phyloP scores from a whole-genome alignment of 306 rosid genomes.

The Benincasa hispida region DNA sequence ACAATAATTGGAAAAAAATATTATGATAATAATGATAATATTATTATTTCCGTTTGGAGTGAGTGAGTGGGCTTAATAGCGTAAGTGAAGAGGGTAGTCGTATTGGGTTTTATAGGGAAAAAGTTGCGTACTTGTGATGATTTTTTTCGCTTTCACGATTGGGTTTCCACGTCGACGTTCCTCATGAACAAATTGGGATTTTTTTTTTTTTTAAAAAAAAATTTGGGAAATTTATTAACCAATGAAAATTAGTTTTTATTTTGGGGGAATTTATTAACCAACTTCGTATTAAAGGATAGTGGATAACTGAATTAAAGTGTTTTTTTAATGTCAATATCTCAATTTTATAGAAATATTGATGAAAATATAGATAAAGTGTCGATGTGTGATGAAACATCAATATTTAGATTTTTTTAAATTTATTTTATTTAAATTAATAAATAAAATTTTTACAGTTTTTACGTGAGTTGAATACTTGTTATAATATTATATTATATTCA shows the following conservation, averaged over 20 bases:
- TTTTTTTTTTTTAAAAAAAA: background rate
- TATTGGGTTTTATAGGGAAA: background rate
- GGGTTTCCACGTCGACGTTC: background rate
- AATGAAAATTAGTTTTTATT: no score
- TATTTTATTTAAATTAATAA: no score
- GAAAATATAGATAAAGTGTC: no score
- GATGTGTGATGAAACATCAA: no score
- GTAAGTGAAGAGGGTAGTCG: background rate
- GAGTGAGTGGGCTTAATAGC: background rate
- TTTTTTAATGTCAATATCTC: no score
- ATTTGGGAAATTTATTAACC: no score
- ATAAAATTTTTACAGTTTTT: no score
- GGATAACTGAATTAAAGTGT: background rate
- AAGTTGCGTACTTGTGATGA: background rate
- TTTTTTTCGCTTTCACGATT: background rate
- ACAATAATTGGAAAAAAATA: background rate
- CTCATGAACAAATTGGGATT: background rate
- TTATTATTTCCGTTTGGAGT: background rate
- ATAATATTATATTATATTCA: no score
- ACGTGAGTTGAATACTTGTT: no score
- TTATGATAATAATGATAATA: background rate
- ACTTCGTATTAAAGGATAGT: background rate
- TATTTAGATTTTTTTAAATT: no score
- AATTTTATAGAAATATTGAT: no score
- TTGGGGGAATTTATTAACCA: background rate